Percentiles rank a stretch among this genome's conserved stretches.
Conservation (phyloP, 441 rosid species). For the Pelargonium fulgidum region DNA sequence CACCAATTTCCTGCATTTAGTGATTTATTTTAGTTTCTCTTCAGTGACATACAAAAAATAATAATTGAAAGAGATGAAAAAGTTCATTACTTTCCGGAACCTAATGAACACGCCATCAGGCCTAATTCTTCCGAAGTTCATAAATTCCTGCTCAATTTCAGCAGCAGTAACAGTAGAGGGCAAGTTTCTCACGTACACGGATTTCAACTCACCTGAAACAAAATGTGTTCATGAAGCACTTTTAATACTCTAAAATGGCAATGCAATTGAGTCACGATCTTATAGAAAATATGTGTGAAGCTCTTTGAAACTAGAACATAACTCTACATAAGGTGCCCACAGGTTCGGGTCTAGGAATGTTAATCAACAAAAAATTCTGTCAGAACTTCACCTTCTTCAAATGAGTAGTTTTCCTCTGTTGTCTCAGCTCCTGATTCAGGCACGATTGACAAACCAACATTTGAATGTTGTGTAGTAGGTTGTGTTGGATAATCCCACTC, state of each 20-base stretch:
- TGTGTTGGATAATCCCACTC: slow-evolving; percentile 43
- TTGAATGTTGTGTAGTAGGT: slow-evolving; percentile 39
- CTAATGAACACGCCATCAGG: slow-evolving; percentile 68
- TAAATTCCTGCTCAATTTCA: slow-evolving; percentile 65
- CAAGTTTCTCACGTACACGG: slow-evolving; percentile 68
- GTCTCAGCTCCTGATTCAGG: slow-evolving; percentile 43
- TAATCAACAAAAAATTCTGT: not conserved
- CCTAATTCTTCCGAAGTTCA: slow-evolving; percentile 57
- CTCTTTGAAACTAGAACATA: not conserved
- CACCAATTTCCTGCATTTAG: slow-evolving; percentile 47
- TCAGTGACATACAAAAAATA: not conserved
- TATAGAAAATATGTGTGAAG: too few species aligned
- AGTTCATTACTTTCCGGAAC: slow-evolving; percentile 49
- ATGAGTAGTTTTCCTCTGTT: slow-evolving; percentile 41
- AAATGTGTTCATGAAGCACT: slow-evolving; percentile 15
- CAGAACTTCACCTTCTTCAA: slow-evolving; percentile 40
- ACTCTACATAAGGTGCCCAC: not conserved
- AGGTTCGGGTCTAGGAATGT: too few species aligned
- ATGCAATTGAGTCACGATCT: not conserved
- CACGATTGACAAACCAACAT: slow-evolving; percentile 28
- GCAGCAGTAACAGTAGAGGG: slow-evolving; percentile 51
- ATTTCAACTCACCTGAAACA: slow-evolving; percentile 48
- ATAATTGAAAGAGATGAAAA: not conserved
- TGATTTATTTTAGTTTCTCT: slow-evolving; percentile 24
- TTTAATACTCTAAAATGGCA: not conserved